phyloP scores from a whole-genome alignment of 768 basidiomycete genomes.

The Mycena capillaripes region DNA sequence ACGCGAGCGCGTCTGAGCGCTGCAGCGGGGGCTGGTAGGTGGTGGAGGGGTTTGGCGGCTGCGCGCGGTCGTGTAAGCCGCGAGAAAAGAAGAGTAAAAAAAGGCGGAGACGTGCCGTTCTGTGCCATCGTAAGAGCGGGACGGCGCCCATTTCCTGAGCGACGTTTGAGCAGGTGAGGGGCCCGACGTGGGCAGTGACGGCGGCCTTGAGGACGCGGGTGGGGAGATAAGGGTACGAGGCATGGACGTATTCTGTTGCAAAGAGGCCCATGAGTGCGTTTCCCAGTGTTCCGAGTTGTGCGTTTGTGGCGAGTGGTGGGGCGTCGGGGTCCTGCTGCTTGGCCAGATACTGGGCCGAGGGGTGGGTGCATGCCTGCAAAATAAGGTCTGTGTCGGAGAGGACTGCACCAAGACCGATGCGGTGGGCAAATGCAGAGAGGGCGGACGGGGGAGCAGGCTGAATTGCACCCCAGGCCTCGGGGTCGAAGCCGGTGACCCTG shows the following conservation, averaged over 20 bases:
- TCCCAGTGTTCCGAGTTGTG: conserved; percentile 79
- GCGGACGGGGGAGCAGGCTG: conserved; percentile 82
- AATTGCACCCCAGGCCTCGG: conserved; percentile 76
- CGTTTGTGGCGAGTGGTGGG: conserved; percentile 75
- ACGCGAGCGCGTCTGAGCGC: conserved; percentile 90
- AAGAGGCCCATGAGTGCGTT: conserved; percentile 94
- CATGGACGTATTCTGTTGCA: conserved; percentile 85
- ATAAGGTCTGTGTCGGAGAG: conserved; percentile 66
- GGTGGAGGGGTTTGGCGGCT: conserved; percentile 62
- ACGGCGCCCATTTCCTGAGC: conserved; percentile 89
- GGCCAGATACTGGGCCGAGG: conserved; percentile 72
- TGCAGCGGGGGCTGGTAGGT: conserved; percentile 62
- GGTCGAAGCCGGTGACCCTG: conserved; percentile 64
- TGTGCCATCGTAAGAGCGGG: conserved; percentile 86
- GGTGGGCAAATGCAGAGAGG: conserved; percentile 81
- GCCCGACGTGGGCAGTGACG: conserved; percentile 92
- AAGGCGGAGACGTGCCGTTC: conserved; percentile 65
- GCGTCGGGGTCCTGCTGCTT: conserved; percentile 69
- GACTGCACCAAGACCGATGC: conserved; percentile 78
- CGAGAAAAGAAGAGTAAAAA: background rate
- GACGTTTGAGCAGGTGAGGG: conserved; percentile 84
- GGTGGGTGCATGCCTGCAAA: conserved; percentile 85
- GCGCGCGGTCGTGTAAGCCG: conserved; percentile 19
- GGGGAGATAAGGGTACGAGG: conserved; percentile 90
- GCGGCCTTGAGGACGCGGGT: conserved; percentile 93